Percentiles rank a stretch among this genome's conserved stretches.
Conservation (phyloP, 169 alveolate species). For the Amoebophrya sp. region DNA sequence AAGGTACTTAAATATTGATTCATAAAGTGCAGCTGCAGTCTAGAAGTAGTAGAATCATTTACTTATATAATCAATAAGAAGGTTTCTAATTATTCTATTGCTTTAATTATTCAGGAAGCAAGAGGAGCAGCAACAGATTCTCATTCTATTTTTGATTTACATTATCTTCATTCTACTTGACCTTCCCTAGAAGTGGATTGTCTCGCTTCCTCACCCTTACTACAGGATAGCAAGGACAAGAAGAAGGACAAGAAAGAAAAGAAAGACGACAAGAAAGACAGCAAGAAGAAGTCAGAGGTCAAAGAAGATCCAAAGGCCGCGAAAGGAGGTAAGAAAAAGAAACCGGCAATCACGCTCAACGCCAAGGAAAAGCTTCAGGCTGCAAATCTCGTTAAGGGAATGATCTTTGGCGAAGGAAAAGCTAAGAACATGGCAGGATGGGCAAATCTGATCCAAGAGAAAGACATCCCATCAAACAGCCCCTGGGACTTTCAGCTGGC, state of each 20-base stretch:
- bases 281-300: not conserved
- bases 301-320: not conserved
- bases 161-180: too few relatives aligned
- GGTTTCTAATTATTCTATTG: too few relatives aligned
- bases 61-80: too few relatives aligned
- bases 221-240: not conserved
- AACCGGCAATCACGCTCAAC: conserved; percentile 42
- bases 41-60: too few relatives aligned
- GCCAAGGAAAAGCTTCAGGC: conserved; percentile 45
- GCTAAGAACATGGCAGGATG: conserved; percentile 36
- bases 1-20: too few relatives aligned
- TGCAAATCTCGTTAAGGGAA: conserved; percentile 33
- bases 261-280: not conserved
- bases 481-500: conserved; percentile 49
- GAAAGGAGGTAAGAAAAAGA: conserved; percentile 39
- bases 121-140: too few relatives aligned
- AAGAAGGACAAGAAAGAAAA: conserved; percentile 7
- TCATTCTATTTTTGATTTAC: too few relatives aligned
- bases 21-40: too few relatives aligned
- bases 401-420: conserved; percentile 43
- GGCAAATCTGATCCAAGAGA: conserved; percentile 40
- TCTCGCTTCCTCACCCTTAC: too few relatives aligned
- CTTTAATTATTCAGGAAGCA: too few relatives aligned
- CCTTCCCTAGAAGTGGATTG: too few relatives aligned
- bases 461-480: conserved; percentile 36